Conservation (phyloP, 257 asterid genomes). For the Rhazya stricta region DNA sequence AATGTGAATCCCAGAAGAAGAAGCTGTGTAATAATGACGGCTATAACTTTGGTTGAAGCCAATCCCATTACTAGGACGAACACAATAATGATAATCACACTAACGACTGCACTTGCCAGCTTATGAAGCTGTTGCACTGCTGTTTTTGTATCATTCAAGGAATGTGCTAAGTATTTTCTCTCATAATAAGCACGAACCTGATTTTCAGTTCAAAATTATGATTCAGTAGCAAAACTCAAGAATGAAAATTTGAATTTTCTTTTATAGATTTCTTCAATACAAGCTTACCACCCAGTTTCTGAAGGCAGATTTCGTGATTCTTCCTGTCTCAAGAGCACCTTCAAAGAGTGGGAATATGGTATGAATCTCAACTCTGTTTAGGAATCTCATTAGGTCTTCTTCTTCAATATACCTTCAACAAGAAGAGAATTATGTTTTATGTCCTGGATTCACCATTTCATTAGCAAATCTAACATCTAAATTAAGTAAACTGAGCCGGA, state of each 20-base stretch:
- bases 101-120: constrained; percentile 47
- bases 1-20: constrained; percentile 56
- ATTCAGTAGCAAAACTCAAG: not conserved
- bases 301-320: constrained; percentile 56
- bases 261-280: not conserved
- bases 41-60: constrained; percentile 49
- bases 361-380: constrained; percentile 46
- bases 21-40: constrained; percentile 49
- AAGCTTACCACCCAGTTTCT: constrained; percentile 63
- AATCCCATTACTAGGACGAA: constrained; percentile 46
- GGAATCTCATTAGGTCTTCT: constrained; percentile 53
- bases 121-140: constrained; percentile 65
- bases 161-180: constrained; percentile 52
- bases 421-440: too few species aligned
- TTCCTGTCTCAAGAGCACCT: constrained; percentile 60
- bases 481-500: too few species aligned
- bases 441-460: too few species aligned
- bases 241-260: not conserved
- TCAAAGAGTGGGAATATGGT: constrained; percentile 62
- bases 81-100: constrained; percentile 32
- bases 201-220: not conserved
- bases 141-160: constrained; percentile 58
- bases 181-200: constrained; percentile 61
- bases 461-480: too few species aligned
- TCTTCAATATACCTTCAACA: constrained; percentile 48